These are phyloP conservation scores for Moniliophthora roreri DNA, from an alignment of 1,284 basidiomycete genomes.

Conservation along the genomic window DNA sequence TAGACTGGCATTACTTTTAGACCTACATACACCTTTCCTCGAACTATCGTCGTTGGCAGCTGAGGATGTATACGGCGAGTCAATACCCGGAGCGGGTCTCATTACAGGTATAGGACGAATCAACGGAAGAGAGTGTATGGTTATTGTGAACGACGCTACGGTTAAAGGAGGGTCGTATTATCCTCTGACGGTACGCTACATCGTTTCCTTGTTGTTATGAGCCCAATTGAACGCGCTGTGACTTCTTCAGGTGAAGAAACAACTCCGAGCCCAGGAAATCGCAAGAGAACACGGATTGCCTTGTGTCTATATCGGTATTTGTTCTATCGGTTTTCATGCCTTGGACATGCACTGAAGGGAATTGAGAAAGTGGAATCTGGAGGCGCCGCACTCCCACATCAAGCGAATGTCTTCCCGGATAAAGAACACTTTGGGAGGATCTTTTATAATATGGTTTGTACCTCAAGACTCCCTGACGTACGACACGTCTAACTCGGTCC, in stretches of 20 bases:
- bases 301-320: conserved; percentile 85
- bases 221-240: not conserved
- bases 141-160: conserved; percentile 93
- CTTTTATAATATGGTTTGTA: conserved; percentile 88
- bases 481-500: conserved; percentile 2
- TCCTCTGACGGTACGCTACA: conserved; percentile 72
- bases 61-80: conserved; percentile 82
- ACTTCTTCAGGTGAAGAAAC: conserved; percentile 83
- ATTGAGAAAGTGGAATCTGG: conserved; percentile 79
- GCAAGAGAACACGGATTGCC: conserved; percentile 88
- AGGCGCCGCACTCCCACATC: conserved; percentile 90
- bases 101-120: conserved; percentile 88
- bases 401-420: conserved; percentile 91
- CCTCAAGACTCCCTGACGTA: conserved; percentile 11
- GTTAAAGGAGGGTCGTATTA: conserved; percentile 95
- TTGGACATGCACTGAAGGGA: conserved; percentile 13
- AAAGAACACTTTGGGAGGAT: conserved; percentile 94
- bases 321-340: conserved; percentile 12
- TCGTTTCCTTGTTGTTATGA: conserved; percentile 1
- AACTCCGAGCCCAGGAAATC: conserved; percentile 91
- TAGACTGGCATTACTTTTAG: conserved; percentile 63
- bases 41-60: conserved; percentile 88
- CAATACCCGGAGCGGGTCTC: conserved; percentile 86
- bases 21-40: conserved; percentile 87
- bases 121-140: conserved; percentile 81